Evolutionary conservation across 169 alveolate genomes (phyloP).

Genomic region (Cryptosporidium sp.): DNA sequence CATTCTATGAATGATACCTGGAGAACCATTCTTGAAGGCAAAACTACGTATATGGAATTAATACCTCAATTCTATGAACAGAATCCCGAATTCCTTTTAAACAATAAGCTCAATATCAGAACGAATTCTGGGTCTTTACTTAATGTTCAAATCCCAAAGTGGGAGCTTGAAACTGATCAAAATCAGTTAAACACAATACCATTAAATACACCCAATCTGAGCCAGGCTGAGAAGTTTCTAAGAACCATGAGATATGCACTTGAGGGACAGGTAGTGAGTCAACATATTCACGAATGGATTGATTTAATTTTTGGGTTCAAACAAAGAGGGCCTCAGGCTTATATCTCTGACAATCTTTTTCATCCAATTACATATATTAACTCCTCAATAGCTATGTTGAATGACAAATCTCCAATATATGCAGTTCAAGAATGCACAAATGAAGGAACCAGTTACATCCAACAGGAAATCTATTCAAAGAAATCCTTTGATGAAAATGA

Average conservation of each 20-base stretch:
- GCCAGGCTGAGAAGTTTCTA: slow-evolving; percentile 82
- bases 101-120: slow-evolving; percentile 82
- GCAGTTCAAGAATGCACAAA: slow-evolving; percentile 63
- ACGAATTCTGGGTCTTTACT: slow-evolving; percentile 83
- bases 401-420: slow-evolving; percentile 66
- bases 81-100: slow-evolving; percentile 87
- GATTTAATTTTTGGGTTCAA: slow-evolving; percentile 96
- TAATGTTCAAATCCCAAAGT: slow-evolving; percentile 90
- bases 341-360: slow-evolving; percentile 82
- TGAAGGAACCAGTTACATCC: slow-evolving; percentile 25
- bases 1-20: slow-evolving; percentile 43
- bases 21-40: slow-evolving; percentile 80
- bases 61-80: slow-evolving; percentile 93
- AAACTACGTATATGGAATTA: slow-evolving; percentile 91
- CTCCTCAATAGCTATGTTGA: slow-evolving; percentile 34
- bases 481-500: slow-evolving; percentile 79
- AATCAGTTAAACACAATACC: background rate
- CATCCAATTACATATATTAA: slow-evolving; percentile 91
- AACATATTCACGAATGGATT: slow-evolving; percentile 94
- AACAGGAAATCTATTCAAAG: background rate
- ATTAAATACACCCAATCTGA: slow-evolving; percentile 18
- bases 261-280: slow-evolving; percentile 94
- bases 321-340: slow-evolving; percentile 90
- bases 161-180: slow-evolving; percentile 80
- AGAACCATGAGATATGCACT: slow-evolving; percentile 89